Percentiles rank a stretch among this genome's conserved stretches.
Conservation (phyloP, 139 green algal species). For the Medakamo hakoo region DNA sequence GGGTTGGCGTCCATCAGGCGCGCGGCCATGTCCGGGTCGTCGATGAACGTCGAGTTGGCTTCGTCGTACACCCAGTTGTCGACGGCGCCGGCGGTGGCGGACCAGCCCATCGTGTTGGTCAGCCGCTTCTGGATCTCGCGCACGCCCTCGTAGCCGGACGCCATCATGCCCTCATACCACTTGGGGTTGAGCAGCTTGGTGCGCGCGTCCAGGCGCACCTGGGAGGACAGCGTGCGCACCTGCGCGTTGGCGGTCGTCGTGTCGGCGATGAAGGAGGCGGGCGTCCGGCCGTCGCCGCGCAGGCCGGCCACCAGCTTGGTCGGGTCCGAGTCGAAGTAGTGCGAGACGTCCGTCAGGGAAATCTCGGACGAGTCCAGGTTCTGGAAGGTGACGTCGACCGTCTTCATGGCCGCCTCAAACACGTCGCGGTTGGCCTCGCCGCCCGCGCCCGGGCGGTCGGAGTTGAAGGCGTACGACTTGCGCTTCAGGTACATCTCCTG, state of each 20-base stretch:
- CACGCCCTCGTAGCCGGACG: constrained; percentile 91
- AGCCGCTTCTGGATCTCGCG: constrained; percentile 99
- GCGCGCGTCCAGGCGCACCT: constrained; percentile 88
- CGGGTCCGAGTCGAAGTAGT: constrained; percentile 98
- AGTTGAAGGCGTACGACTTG: constrained; percentile 98
- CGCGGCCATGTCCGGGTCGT: constrained; percentile 88
- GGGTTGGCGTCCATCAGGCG: constrained; percentile 94
- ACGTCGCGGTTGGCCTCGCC: constrained; percentile 72
- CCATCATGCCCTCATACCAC: constrained; percentile 98
- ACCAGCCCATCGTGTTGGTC: constrained; percentile 99
- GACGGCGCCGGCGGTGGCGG: constrained; percentile 75
- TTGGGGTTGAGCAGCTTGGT: constrained; percentile 99
- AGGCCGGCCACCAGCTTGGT: constrained; percentile 95
- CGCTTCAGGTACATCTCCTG: constrained; percentile 88
- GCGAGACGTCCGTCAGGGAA: constrained; percentile 75
- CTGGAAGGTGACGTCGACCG: constrained; percentile 95
- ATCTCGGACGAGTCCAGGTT: constrained; percentile 98
- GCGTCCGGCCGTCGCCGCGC: constrained; percentile 68
- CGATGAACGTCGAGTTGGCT: constrained; percentile 92
- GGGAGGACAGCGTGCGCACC: constrained; percentile 86
- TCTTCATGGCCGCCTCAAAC: constrained; percentile 93
- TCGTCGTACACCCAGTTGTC: constrained; percentile 99
- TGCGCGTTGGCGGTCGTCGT: constrained; percentile 96
- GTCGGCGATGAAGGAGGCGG: constrained; percentile 90
- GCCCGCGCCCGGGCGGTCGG: constrained; percentile 74